These are phyloP conservation scores for Aspergillus candidus DNA, from an alignment of 2,329 filamentous ascomycete species.

Conservation along the genomic window DNA sequence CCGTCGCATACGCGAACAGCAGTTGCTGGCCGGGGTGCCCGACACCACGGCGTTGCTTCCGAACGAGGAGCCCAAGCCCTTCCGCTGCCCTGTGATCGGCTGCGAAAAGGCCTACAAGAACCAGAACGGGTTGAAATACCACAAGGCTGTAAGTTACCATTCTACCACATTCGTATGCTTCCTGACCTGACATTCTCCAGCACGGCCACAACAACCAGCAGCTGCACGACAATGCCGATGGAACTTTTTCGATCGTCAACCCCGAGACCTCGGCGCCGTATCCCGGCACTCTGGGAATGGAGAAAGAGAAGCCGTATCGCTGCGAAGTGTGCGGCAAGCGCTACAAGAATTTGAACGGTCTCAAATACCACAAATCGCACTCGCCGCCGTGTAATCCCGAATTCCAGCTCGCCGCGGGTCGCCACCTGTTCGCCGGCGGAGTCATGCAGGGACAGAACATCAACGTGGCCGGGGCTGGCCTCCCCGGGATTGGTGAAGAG, in stretches of 20 bases:
- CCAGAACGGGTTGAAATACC: constrained; percentile 94
- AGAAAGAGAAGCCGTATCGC: constrained; percentile 98
- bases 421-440: constrained; percentile 35
- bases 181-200: constrained; percentile 30
- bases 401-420: constrained; percentile 50
- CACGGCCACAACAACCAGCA: constrained; percentile 97
- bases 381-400: constrained; percentile 88
- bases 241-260: constrained; percentile 96
- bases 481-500: constrained; percentile 43
- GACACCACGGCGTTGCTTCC: constrained; percentile 45
- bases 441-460: constrained; percentile 44
- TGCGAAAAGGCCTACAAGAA: constrained; percentile 99
- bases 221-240: constrained; percentile 91
- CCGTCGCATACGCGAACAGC: constrained; percentile 58
- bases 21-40: constrained; percentile 53
- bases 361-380: constrained; percentile 90
- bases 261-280: constrained; percentile 91
- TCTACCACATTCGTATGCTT: constrained; percentile 21
- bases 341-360: constrained; percentile 97
- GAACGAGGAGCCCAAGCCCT: constrained; percentile 92
- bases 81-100: constrained; percentile 94
- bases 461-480: constrained; percentile 44
- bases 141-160: constrained; percentile 54
- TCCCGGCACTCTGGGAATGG: constrained; percentile 96
- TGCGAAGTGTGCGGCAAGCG: constrained; percentile 96